phyloP scores from a whole-genome alignment of 768 basidiomycete genomes.

The Brasilioporus rufonigricans region DNA sequence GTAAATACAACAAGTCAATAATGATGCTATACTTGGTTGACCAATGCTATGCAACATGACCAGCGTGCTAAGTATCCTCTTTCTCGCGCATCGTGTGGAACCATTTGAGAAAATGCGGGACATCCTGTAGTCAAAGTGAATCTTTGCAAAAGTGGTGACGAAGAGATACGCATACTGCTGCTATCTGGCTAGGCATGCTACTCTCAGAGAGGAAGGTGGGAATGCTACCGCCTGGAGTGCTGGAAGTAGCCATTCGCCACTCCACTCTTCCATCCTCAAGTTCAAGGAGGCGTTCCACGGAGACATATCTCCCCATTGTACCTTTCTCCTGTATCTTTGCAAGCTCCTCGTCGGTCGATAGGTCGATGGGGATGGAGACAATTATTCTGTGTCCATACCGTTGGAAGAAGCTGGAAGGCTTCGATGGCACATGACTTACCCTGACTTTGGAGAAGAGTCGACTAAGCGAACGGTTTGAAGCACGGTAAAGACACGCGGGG shows the following conservation, averaged over 20 bases:
- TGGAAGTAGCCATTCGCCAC: slow-evolving; percentile 81
- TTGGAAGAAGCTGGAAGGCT: not conserved
- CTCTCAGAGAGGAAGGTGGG: slow-evolving; percentile 62
- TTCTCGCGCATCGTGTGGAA: slow-evolving; percentile 37
- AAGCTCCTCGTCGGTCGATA: slow-evolving; percentile 55
- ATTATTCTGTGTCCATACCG: slow-evolving; percentile 24
- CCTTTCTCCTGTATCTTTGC: slow-evolving; percentile 62
- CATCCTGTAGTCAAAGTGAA: slow-evolving; percentile 48
- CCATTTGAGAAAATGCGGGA: slow-evolving; percentile 72
- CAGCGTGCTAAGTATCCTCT: not conserved
- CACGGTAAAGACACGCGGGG: slow-evolving; percentile 74
- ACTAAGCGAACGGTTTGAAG: slow-evolving; percentile 59
- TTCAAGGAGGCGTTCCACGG: slow-evolving; percentile 64
- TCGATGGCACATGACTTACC: slow-evolving; percentile 40
- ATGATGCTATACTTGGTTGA: not conserved
- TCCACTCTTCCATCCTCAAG: slow-evolving; percentile 62
- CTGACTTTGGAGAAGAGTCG: slow-evolving; percentile 50
- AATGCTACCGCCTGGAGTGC: slow-evolving; percentile 66
- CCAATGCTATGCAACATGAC: not conserved
- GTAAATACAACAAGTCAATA: slow-evolving; percentile 26
- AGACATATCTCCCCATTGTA: slow-evolving; percentile 64
- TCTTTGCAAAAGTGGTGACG: not conserved
- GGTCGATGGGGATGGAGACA: slow-evolving; percentile 68
- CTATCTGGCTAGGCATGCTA: slow-evolving; percentile 60
- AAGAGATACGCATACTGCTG: slow-evolving; percentile 41